These are phyloP conservation scores for Calocybe cyanea DNA, from an alignment of 768 basidiomycete species.

Conservation along the genomic window DNA sequence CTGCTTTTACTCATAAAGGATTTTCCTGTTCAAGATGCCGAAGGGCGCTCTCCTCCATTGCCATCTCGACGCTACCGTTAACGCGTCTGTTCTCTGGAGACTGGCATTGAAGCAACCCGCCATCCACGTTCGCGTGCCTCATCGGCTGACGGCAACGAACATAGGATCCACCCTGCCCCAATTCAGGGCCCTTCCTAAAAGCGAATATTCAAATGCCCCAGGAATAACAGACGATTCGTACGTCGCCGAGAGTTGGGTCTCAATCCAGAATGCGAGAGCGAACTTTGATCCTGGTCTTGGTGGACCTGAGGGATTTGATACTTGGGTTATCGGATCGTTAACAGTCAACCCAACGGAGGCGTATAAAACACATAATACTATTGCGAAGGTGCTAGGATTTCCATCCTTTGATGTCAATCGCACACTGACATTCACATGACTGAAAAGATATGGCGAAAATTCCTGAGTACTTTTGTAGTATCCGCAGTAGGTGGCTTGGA, in stretches of 20 bases:
- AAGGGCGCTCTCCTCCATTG: slow-evolving; percentile 75
- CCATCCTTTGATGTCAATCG: background rate
- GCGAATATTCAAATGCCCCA: slow-evolving; percentile 24
- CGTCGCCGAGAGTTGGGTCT: slow-evolving; percentile 46
- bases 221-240: slow-evolving; percentile 44
- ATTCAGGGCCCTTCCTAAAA: slow-evolving; percentile 45
- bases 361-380: slow-evolving; percentile 69
- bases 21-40: slow-evolving; percentile 54
- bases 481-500: slow-evolving; percentile 37
- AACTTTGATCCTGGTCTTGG: slow-evolving; percentile 49
- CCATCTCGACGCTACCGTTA: slow-evolving; percentile 73
- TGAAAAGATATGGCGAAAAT: slow-evolving; percentile 75
- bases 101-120: slow-evolving; percentile 54
- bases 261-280: slow-evolving; percentile 48
- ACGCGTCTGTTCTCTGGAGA: slow-evolving; percentile 45
- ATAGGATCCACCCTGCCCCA: slow-evolving; percentile 45
- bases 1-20: background rate
- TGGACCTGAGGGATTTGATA: slow-evolving; percentile 64
- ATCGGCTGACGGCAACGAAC: slow-evolving; percentile 35
- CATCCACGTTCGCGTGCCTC: slow-evolving; percentile 53
- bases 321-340: slow-evolving; percentile 56
- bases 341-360: slow-evolving; percentile 70
- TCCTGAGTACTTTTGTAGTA: slow-evolving; percentile 49
- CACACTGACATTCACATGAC: background rate
- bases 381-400: slow-evolving; percentile 45